Percentiles rank a stretch among this genome's conserved stretches.
Conservation (phyloP, 257 asterid genomes). For the Penstemon newberryi region DNA sequence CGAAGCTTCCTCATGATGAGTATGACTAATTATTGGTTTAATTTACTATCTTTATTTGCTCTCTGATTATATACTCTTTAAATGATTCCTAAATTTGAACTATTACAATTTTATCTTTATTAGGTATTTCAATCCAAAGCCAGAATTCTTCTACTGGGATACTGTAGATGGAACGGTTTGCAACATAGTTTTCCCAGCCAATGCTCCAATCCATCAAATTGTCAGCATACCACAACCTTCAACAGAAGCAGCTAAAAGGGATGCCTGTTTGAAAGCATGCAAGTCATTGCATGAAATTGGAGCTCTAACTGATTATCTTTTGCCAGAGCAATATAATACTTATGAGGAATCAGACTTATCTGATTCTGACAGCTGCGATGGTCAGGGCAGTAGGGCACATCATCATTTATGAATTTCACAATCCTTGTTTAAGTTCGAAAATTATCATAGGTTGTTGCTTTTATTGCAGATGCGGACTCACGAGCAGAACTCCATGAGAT, state of each 20-base stretch:
- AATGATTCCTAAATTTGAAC: conserved; percentile 16
- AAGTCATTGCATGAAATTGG: conserved; percentile 80
- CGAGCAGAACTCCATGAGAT: conserved; percentile 86
- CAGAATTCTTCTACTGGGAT: conserved; percentile 64
- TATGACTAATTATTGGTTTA: conserved; percentile 42
- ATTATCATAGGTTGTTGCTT: conserved; percentile 22
- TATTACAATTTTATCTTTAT: conserved; percentile 26
- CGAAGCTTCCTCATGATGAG: conserved; percentile 96
- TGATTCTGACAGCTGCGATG: conserved; percentile 64
- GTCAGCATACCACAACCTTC: conserved; percentile 69
- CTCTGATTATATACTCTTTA: conserved; percentile 8
- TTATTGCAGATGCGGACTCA: conserved; percentile 63
- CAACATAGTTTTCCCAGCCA: conserved; percentile 75
- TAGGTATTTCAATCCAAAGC: conserved; percentile 85
- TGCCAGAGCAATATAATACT: conserved; percentile 68
- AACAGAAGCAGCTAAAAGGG: conserved; percentile 72
- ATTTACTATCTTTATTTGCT: conserved; percentile 22
- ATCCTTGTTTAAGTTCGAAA: conserved; percentile 17
- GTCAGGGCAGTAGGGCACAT: conserved; percentile 44
- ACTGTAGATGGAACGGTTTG: conserved; percentile 76
- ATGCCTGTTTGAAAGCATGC: conserved; percentile 95
- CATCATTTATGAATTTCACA: conserved; percentile 24
- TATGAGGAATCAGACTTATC: conserved; percentile 52
- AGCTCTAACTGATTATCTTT: conserved; percentile 86
- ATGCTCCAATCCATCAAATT: conserved; percentile 80